These are phyloP conservation scores for Amphicarpaea edgeworthii DNA, from an alignment of 306 rosid species.

Conservation along the genomic window DNA sequence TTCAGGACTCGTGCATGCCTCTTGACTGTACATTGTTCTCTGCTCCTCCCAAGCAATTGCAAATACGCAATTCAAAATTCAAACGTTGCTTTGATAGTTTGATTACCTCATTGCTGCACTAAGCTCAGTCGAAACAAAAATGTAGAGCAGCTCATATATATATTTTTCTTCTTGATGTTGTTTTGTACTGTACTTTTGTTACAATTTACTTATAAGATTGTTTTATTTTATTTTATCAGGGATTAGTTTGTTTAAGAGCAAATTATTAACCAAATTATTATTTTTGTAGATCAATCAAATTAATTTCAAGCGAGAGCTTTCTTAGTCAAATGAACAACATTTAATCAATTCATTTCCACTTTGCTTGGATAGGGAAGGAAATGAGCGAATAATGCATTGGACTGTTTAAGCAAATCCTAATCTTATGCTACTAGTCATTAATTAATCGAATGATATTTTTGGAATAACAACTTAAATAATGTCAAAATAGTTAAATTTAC, in stretches of 20 bases:
- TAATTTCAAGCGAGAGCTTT: too few relatives aligned
- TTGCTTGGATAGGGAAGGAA: not conserved
- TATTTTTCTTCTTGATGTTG: not conserved
- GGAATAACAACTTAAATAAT: too few relatives aligned
- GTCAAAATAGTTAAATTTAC: too few relatives aligned
- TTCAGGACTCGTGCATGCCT: not conserved
- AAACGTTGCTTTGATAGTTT: not conserved
- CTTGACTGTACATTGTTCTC: constrained; percentile 6
- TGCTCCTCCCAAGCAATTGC: constrained; percentile 5
- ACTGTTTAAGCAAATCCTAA: not conserved
- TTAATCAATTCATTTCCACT: not conserved
- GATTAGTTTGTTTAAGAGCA: too few relatives aligned
- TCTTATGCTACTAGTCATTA: not conserved
- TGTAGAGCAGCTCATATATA: not conserved
- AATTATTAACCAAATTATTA: too few relatives aligned
- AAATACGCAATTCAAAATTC: not conserved
- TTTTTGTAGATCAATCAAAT: too few relatives aligned
- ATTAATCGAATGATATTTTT: too few relatives aligned
- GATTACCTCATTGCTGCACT: not conserved
- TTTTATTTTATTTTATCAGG: not conserved
- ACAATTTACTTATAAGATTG: not conserved
- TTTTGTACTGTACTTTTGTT: too few relatives aligned
- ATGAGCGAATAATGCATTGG: not conserved
- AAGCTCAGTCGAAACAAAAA: not conserved
- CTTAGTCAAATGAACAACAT: too few relatives aligned